Evolutionary conservation across 306 rosid genomes (phyloP), one percentile per base, ranked within the genome.

Genomic region (Corylus avellana): DNA sequence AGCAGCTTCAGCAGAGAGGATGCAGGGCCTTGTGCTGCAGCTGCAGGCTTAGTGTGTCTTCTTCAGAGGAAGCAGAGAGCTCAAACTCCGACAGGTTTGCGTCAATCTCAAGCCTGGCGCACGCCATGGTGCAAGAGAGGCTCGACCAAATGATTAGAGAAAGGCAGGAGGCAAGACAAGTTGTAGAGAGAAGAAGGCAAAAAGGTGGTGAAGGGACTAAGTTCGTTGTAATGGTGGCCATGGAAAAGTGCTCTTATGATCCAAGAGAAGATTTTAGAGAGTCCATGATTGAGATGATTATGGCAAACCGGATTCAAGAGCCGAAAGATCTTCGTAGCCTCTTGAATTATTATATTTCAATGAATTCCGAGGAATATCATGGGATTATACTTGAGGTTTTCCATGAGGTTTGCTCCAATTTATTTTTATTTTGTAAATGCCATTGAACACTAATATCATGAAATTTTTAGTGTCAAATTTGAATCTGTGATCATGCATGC

Each of bases 61-160:
- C 99, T 46, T 91, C 97, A 7, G 98, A 91, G 71, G 97, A 95
- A 86, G 82, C 88, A 47, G 97, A 88, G 83, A 89, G 89, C 85
- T 81, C 92, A 12, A 77, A 61, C 42, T 92, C 97, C 5, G 88
- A 90, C 5, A 83, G 90, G 83, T 90, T 85, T 75, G 87, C 92
- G 0, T 91, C 97, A 2, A 89, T 93, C 18, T 95, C 99, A 29
- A 91, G 91, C 79, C 84, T 93, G 9, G 91, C 98, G 4, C 97
- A 95, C 49, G 99, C 99, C 72, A 95, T 95, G 99, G 98, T 93
- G 70, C 99, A 92, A 81, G 99, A 93, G 82, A 88, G 93, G 75
- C 90, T 95, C 22, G 96, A 91, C 56, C 97, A 92, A 72, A 85
- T 93, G 86, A 93, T 95, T n/a, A 87, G 87, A 85, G 92, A 92